Evolutionary conservation across 1,284 basidiomycete species (phyloP).

Genomic region (Waitea zeae): DNA sequence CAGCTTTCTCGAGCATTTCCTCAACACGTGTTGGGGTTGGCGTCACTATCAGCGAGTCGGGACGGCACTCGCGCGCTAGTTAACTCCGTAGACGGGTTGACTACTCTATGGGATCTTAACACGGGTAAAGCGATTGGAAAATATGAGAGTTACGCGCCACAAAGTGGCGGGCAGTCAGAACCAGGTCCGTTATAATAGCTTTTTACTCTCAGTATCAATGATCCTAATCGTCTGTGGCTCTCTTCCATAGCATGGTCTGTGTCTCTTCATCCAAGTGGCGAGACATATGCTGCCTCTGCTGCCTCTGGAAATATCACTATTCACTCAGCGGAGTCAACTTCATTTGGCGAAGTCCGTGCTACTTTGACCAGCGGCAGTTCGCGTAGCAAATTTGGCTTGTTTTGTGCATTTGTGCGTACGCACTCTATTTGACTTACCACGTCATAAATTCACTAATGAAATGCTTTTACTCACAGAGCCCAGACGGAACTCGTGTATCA

Average conservation of each 20-base stretch:
- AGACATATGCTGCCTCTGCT: conserved; percentile 66
- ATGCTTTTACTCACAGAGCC: conserved; percentile 36
- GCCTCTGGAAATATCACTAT: conserved; percentile 56
- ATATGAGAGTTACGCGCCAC: conserved; percentile 55
- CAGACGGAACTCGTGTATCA: conserved; percentile 65
- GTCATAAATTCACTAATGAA: conserved; percentile 7
- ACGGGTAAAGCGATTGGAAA: conserved; percentile 38
- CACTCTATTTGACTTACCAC: conserved; percentile 3
- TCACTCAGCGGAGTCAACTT: conserved; percentile 37
- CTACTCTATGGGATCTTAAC: conserved; percentile 50
- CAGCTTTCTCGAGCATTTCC: conserved; percentile 43
- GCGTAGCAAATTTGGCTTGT: conserved; percentile 71
- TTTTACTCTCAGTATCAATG: too few species aligned
- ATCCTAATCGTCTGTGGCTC: too few species aligned
- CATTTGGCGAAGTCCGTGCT: conserved; percentile 42
- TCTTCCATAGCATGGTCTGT: conserved; percentile 60
- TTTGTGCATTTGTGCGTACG: conserved; percentile 51
- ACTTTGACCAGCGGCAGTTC: conserved; percentile 51
- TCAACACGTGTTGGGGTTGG: conserved; percentile 59
- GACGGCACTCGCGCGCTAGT: conserved; percentile 50
- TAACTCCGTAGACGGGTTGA: conserved; percentile 70
- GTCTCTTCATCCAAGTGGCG: conserved; percentile 55
- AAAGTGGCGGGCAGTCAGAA: conserved; percentile 34
- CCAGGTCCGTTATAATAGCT: conserved; percentile 59
- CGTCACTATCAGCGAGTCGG: conserved; percentile 48